Base-by-base conservation (phyloP, 441 rosid species). In the Bruguiera hainesii region DNA sequence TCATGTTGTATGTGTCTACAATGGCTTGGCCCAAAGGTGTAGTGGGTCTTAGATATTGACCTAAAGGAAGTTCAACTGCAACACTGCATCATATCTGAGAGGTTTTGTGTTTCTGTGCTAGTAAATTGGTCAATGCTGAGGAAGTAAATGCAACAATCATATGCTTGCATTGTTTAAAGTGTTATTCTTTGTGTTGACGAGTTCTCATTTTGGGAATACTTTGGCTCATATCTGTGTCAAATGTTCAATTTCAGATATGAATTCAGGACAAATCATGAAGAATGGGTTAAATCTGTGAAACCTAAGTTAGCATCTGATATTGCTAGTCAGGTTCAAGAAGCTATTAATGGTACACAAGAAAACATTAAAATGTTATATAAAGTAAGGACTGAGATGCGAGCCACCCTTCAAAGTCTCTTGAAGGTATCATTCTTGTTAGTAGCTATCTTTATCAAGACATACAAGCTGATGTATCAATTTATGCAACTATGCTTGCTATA, bases 221-320 rank as follows among this genome's bases (percentile, higher is more conserved):
- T 59, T 61, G 35, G 67, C 79, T 51, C 60, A 64, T 62, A 67
- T n/a, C 23, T 59, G 55, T 31, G 33, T 56, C 59, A n/a, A 68
- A 48, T 69, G 46, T 61, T 71, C 46, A 68, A 65, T 77, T 80
- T 66, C 85, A 94, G 99, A 74, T 89, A 77, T 78, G 99, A 91
- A 76, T 91, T 94, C 79, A 89, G 76, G 82, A 84, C 93, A 71
- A 94, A 86, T 80, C 86, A 94, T 75, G 96, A 87, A 84, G 97
- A 88, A 69, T 94, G 99, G 99, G 78, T 88, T 68, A 80, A 76
- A 66, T 80, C 93, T 51, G 89, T 83, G 77, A 87, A 86, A 76
- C 97, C 97, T 53, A 83, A 78, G 74, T 76, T 91, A 64, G 95
- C 88, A 68, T 77, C 88, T 78, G 79, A 74, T 78, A 79, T 84